Base-by-base conservation (phyloP, 805 yeast species). In the Candida nemodendra region DNA sequence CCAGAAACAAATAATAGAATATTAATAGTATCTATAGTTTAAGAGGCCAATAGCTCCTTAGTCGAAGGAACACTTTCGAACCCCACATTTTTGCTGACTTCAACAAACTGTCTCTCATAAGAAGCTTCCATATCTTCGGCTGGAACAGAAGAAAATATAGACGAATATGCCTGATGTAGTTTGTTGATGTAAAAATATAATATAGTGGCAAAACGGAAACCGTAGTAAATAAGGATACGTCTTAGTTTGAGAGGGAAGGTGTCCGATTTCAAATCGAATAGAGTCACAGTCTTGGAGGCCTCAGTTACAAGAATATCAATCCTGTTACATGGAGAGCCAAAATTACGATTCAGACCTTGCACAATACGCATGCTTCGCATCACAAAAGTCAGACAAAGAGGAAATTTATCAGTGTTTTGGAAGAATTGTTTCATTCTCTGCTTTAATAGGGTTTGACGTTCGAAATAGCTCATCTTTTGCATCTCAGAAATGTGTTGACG, bases 251-350 rank as follows among this genome's bases (percentile, higher is more conserved):
- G 25, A 15, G 21, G 38, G 26, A 32, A 42, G 34, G 40, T 40
- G 5, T 27, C 42, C 9, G 42, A 37, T 13, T 46, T 45, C 15
- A 38, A 27, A 19, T 46, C 42, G 18, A 39, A 42, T 21, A 40
- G 18, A 7, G 30, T 41, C 18, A 59, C 57, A 9, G 55, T 41
- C 26, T 37, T 48, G 16, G 54, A 53, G 22, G 87, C 86, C 49
- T 76, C 79, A 12, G 65, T 59, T 0, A 85, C 84, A 37, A 84
- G 65, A 19, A 81, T 54, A 41, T 78, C 79, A 47, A 84, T 62
- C 40, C 93, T 68, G 56, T 84, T 84, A n/a, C 83, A 81, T 0
- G 90, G 91, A 12, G 87, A 75, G 4, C 82, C 86, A 54, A 74
- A 76, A 24, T 64, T 64, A 47, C 76, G 78, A 56, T 85, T 84